These are phyloP conservation scores for Silene noctiflora DNA, from an alignment of 179 eudicot species.

Conservation along the genomic window DNA sequence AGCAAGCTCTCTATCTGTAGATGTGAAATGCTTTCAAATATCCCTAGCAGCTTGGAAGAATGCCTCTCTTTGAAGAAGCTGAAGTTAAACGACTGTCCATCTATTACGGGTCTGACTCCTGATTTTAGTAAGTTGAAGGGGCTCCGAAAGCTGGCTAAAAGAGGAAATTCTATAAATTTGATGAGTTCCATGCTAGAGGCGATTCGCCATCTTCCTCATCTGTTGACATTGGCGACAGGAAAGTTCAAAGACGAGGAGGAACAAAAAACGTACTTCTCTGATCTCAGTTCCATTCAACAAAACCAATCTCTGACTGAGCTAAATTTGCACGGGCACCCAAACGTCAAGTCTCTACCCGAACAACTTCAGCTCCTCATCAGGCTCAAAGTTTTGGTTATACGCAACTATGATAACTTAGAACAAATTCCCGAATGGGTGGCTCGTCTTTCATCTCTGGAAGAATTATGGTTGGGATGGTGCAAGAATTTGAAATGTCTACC, in stretches of 20 bases:
- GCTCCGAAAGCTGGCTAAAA: not conserved
- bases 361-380: not conserved
- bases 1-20: not conserved
- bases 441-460: not conserved
- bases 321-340: not conserved
- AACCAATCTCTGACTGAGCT: not conserved
- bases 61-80: slow-evolving; percentile 2
- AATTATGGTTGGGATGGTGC: not conserved
- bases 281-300: not conserved
- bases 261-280: not conserved
- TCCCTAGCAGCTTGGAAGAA: slow-evolving; percentile 7
- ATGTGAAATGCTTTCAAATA: not conserved
- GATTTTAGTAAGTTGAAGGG: not conserved
- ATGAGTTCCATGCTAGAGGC: slow-evolving; percentile 1
- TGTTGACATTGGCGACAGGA: not conserved
- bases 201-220: not conserved
- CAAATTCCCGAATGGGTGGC: slow-evolving; percentile 13
- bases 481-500: slow-evolving; percentile 16
- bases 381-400: not conserved
- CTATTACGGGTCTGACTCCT: not conserved
- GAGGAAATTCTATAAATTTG: not conserved
- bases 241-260: not conserved
- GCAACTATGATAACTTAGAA: slow-evolving; percentile 1
- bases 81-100: not conserved
- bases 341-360: not conserved